Base-by-base conservation (phyloP, 1,284 basidiomycete genomes). In the Ustilago loliicola region DNA sequence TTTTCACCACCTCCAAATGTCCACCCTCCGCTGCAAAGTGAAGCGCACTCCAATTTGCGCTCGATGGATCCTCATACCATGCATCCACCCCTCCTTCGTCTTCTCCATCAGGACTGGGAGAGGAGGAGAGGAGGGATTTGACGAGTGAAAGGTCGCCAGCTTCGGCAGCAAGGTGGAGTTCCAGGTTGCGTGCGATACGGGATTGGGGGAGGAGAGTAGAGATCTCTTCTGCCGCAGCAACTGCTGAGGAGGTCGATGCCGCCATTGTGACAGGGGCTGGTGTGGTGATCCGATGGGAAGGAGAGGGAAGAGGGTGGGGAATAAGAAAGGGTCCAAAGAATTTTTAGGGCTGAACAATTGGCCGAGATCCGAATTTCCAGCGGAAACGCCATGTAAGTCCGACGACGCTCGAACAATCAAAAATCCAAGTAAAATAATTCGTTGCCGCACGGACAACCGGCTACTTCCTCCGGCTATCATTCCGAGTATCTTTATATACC, bases 21-120 rank as follows among this genome's bases (percentile, higher is more conserved):
- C 92, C 91, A 38, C 89, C 87, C 78, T 93, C 94, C 0, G 93
- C 94, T 1, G 96, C 96, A 47, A 94, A 95, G 85, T 98, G 96
- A 54, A 99, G 87, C 11, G 92, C 89, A 7, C 93, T 94, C 84
- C 92, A 93, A 6, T 94, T 77, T 34, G 77, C 59, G 13, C 53
- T 54, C 1, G 66, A 93, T 74, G 92, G 89, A n/a, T 90, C 90
- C 57, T 91, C 91, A 86, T 92, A 96, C 96, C 96, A 99, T 52
- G 94, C 89, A 2, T 96, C 95, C 1, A 67, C 71, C 1, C 71
- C 65, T 9, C 66, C 70, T 9, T 29, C 2, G 10, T 59, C 54
- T 29, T 58, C 57, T 2, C 30, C 32, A 11, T 58, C 55, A 2
- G 62, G 27, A 17, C 60, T 21, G 8, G 67, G 30, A 2, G 68